Base-by-base conservation (phyloP, 371 early-diverging fungal species). In the Mortierella sp. region DNA sequence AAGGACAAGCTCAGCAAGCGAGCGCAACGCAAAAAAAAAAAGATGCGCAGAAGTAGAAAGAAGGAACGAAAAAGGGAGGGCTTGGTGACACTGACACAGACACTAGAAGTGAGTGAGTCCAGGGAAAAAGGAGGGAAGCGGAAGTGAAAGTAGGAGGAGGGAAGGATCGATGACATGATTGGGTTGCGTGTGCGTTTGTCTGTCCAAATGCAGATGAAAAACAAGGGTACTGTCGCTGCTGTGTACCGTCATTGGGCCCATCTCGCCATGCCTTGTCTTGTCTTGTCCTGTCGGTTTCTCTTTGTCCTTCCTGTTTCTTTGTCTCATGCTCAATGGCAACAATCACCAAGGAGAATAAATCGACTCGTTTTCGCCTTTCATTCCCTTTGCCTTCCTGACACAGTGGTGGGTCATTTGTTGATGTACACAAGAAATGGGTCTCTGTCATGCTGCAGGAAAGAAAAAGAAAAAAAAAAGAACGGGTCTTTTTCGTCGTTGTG, bases 231-330 rank as follows among this genome's bases (percentile, higher is more conserved):
- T 21, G 21, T 14, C 18, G 65, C 68, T 68, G 68, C 38, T 68
- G 68, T 68, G 43, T 68, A 38, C 38, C 68, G 68, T 68, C 68
- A 68, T 68, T 68, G 41, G 27, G 35, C 16, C 16, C 18, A 63
- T 21, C 35, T 63, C 7, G 29, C 27, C 12, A 0, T 7, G n/a
- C 11, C 29, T 14, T 63, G 24, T 8, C 38, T 24, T 68, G 7
- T 29, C 60, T 32, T 60, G 51, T 51, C n/a, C 32, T 41, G 68
- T 68, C 68, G 68, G 68, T 68, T 68, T 68, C 65, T 65, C 65
- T 21, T 38, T 65, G 38, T 38, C 35, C 35, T 65, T 65, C 65
- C 21, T 4, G 21, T 6, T 38, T 18, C 18, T 18, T 65, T 35
- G 18, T 8, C 21, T 35, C 7, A 21, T 38, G 21, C 8, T 7